Base-by-base conservation (phyloP, 805 yeast genomes). In the Yarrowia porcina region DNA sequence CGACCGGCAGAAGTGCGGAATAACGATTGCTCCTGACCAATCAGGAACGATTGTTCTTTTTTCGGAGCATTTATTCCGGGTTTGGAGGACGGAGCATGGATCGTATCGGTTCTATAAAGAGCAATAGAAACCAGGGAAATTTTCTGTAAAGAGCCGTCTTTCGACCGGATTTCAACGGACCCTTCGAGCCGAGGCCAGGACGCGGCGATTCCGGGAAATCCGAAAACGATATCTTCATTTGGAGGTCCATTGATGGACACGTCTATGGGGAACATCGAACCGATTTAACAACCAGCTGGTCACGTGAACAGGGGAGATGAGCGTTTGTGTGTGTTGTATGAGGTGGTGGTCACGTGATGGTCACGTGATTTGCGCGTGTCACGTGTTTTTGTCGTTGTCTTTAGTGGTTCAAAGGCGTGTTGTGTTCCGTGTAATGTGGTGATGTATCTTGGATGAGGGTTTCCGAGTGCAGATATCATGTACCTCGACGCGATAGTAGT, bases 171-270 rank as follows among this genome's bases (percentile, higher is more conserved):
- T 59, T 76, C 77, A 4, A 77, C 74, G 1, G 73, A 72, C 1
- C 79, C 80, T 20, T 72, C 72, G 2, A 77, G 64, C 5, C 80
- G 70, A 2, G 80, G 80, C 72, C 75, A 72, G 6, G 78, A 71
- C 0, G 80, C 80, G 2, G 73, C 70, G n/a, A 77, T 73, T 0
- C 80, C 80, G 2, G 80, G 80, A 57, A 69, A 77, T 12, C 80
- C 80, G 41, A 70, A 74, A 20, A 77, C 76, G 9, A 76, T 65
- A 44, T 76, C 79, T 56, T 74, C 75, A 61, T 77, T 77, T 6
- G 80, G 77, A 9, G 67, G 68, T 1, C 80, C 78, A 28, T 69
- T 67, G 39, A 74, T 66, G 35, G 70, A 68, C 60, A 73, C 64
- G 38, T 69, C 69, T 20, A 59, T 32, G 2, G 63, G 63, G 44